These are phyloP conservation scores for Agroathelia rolfsii DNA, from an alignment of 1,284 basidiomycete species.

Conservation along the genomic window DNA sequence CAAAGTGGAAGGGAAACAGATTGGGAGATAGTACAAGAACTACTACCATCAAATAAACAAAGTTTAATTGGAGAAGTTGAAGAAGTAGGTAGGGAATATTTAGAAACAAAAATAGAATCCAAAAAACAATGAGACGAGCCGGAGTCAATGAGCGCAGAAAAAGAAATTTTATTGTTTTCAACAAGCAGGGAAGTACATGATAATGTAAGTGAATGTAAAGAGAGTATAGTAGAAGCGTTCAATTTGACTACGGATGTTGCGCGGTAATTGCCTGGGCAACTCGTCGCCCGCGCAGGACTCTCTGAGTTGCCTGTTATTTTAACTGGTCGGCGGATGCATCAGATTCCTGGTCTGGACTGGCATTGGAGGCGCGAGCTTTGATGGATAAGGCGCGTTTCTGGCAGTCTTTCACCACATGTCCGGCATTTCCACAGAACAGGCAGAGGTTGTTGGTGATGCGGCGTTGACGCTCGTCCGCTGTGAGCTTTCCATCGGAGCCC, in stretches of 20 bases:
- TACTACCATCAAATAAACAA: constrained; percentile 1
- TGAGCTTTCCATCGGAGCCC: constrained; percentile 1
- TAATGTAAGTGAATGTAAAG: constrained; percentile 1
- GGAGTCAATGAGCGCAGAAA: constrained; percentile 1
- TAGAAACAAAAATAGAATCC: too few species aligned
- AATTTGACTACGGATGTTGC: constrained; percentile 1
- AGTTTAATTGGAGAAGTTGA: constrained; percentile 2
- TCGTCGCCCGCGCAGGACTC: not conserved
- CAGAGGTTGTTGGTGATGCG: constrained; percentile 11
- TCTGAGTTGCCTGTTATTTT: constrained; percentile 7
- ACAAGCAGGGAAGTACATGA: not conserved
- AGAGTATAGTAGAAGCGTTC: constrained; percentile 3
- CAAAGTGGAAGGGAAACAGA: not conserved
- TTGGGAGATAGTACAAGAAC: not conserved
- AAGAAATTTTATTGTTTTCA: not conserved
- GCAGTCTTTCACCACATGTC: constrained; percentile 11
- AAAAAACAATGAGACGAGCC: too few species aligned
- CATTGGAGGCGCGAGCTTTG: not conserved
- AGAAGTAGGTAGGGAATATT: too few species aligned
- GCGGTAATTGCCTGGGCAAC: constrained; percentile 1
- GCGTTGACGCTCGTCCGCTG: constrained; percentile 7
- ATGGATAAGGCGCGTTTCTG: constrained; percentile 3
- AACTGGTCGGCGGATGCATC: constrained; percentile 1
- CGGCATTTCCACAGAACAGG: constrained; percentile 10
- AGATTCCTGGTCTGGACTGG: not conserved